Evolutionary conservation across 805 yeast species (phyloP).

Genomic region (Lachancea cidri): DNA sequence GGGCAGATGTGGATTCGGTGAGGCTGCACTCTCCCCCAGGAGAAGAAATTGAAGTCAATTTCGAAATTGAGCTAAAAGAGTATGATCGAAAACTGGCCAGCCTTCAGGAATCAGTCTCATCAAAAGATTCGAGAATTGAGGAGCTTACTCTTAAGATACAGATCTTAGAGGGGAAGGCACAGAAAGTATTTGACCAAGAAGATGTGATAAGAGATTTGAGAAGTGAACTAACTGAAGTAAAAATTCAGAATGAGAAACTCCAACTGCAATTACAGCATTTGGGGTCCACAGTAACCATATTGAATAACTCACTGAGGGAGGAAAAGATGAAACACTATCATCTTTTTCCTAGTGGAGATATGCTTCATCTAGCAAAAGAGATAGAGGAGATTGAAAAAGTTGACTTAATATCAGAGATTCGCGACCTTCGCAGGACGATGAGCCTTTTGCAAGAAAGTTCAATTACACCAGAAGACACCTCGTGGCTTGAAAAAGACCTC

Average conservation of each 20-base stretch:
- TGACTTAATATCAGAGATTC: constrained; percentile 42
- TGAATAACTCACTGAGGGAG: constrained; percentile 21
- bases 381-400: constrained; percentile 32
- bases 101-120: neutral
- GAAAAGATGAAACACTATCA: constrained; percentile 25
- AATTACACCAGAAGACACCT: neutral
- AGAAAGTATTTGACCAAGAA: constrained; percentile 29
- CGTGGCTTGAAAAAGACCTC: constrained; percentile 1
- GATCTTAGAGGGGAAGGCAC: constrained; percentile 41
- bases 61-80: neutral
- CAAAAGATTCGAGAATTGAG: constrained; percentile 27
- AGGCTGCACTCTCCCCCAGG: no score
- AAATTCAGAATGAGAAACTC: constrained; percentile 17
- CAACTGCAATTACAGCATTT: constrained; percentile 13
- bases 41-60: no score
- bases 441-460: neutral
- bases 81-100: neutral
- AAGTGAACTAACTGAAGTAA: constrained; percentile 19
- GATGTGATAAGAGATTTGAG: constrained; percentile 8
- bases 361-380: constrained; percentile 34
- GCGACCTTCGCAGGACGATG: constrained; percentile 30
- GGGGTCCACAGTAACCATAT: constrained; percentile 8
- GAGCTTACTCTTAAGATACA: constrained; percentile 43
- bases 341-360: constrained; percentile 26
- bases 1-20: no score